These are phyloP conservation scores for Neotropicomus parvogracilis DNA, from an alignment of 1,284 basidiomycete species.

Conservation along the genomic window DNA sequence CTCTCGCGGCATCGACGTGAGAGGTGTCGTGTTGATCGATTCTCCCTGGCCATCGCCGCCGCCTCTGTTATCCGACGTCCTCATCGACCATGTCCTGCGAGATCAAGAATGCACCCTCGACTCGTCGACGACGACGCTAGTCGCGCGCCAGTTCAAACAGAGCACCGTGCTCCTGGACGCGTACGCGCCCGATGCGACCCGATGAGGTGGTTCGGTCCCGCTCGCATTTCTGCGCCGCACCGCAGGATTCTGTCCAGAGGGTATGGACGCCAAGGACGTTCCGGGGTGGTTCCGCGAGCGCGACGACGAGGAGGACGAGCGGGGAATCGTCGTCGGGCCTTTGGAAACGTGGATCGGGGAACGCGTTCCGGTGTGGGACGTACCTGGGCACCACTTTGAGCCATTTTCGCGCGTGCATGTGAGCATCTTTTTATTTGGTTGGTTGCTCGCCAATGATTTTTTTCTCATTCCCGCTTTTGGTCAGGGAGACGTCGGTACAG, in stretches of 20 bases:
- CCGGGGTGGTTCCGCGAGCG: slow-evolving; percentile 53
- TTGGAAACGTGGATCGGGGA: slow-evolving; percentile 48
- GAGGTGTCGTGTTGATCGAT: slow-evolving; percentile 64
- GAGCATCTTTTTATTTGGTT: slow-evolving; percentile 31
- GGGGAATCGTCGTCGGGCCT: slow-evolving; percentile 32
- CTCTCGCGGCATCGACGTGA: slow-evolving; percentile 36
- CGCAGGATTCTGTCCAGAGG: slow-evolving; percentile 37
- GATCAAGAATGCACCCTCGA: slow-evolving; percentile 17
- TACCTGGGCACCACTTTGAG: slow-evolving; percentile 66
- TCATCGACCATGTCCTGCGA: slow-evolving; percentile 39
- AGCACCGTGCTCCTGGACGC: slow-evolving; percentile 40
- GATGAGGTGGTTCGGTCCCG: slow-evolving; percentile 27
- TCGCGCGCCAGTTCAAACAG: slow-evolving; percentile 41
- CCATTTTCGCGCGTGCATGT: slow-evolving; percentile 55
- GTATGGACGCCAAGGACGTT: slow-evolving; percentile 28
- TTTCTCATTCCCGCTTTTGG: slow-evolving; percentile 7
- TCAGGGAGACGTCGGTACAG: slow-evolving; percentile 26
- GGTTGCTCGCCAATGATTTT: too few species aligned
- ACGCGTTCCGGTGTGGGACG: slow-evolving; percentile 45
- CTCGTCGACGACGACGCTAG: slow-evolving; percentile 11
- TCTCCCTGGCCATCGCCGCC: slow-evolving; percentile 53
- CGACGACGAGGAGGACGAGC: slow-evolving; percentile 31
- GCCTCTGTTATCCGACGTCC: slow-evolving; percentile 44
- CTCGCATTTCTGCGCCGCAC: slow-evolving; percentile 45
- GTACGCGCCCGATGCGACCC: slow-evolving; percentile 34